Conservation (phyloP, 768 basidiomycete genomes). For the Boletus subcaerulescens region DNA sequence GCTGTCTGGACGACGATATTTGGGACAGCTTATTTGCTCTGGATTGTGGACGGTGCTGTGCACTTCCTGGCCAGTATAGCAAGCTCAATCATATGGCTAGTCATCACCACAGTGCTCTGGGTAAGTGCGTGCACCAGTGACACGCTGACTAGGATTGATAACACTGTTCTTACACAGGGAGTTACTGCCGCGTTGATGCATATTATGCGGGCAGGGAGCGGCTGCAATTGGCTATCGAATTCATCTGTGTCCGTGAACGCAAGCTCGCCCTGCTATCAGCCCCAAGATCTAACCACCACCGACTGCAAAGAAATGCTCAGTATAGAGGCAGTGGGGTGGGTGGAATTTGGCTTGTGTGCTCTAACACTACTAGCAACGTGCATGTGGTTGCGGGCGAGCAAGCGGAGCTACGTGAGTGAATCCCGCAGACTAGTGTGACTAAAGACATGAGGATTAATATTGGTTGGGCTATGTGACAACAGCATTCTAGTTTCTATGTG, state of each 20-base stretch:
- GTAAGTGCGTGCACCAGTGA: slow-evolving; percentile 35
- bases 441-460: slow-evolving; percentile 20
- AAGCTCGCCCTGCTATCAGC: slow-evolving; percentile 23
- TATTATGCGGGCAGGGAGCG: slow-evolving; percentile 54
- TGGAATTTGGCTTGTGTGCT: slow-evolving; percentile 62
- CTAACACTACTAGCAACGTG: slow-evolving; percentile 56
- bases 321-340: slow-evolving; percentile 74
- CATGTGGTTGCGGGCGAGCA: slow-evolving; percentile 44
- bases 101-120: slow-evolving; percentile 65
- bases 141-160: not conserved
- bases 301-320: slow-evolving; percentile 73
- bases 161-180: slow-evolving; percentile 44
- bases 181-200: slow-evolving; percentile 67
- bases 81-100: slow-evolving; percentile 73
- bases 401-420: slow-evolving; percentile 40
- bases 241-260: slow-evolving; percentile 25
- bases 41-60: slow-evolving; percentile 62
- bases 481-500: slow-evolving; percentile 36
- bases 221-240: slow-evolving; percentile 51
- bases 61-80: slow-evolving; percentile 74
- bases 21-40: slow-evolving; percentile 64
- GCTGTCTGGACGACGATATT: slow-evolving; percentile 76
- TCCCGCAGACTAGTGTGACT: slow-evolving; percentile 42
- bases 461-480: slow-evolving; percentile 12
- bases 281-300: slow-evolving; percentile 21